A percentile compares a stretch with the other conserved stretches of the same genome.
These are phyloP conservation scores for Zizania palustris DNA, from an alignment of 202 grass and related monocot genomes.

Conservation along the genomic window DNA sequence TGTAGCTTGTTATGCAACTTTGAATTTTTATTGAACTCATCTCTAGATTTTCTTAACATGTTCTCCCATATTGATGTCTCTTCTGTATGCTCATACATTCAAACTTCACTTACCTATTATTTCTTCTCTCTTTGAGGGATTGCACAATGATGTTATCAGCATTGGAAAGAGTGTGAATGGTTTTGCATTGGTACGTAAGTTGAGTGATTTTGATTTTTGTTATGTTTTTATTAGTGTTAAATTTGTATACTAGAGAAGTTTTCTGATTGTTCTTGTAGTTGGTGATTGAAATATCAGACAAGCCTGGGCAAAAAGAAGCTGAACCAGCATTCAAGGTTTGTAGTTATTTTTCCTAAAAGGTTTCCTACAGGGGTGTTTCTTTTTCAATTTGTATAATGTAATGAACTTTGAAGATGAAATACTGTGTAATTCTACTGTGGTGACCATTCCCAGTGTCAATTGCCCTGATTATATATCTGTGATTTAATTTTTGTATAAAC, in stretches of 20 bases:
- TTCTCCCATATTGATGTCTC: not conserved
- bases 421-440: not conserved
- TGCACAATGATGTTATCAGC: constrained; percentile 74
- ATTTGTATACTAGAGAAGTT: constrained; percentile 37
- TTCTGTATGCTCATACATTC: constrained; percentile 27
- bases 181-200: constrained; percentile 71
- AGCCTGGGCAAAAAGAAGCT: constrained; percentile 74
- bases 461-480: not conserved
- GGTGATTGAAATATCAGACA: constrained; percentile 98
- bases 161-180: constrained; percentile 93
- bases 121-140: constrained; percentile 94
- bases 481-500: constrained; percentile 32
- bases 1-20: constrained; percentile 18
- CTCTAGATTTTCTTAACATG: constrained; percentile 22
- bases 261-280: constrained; percentile 56
- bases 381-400: not conserved
- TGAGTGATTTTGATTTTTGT: not conserved
- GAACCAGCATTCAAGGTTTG: constrained; percentile 94
- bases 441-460: constrained; percentile 10
- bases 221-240: constrained; percentile 17
- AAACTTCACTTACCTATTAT: constrained; percentile 63
- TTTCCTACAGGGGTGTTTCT: not conserved
- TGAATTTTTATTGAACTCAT: constrained; percentile 1
- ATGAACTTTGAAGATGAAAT: constrained; percentile 8
- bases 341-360: constrained; percentile 11